phyloP scores from a whole-genome alignment of 805 yeast species.

The Wickerhamiella shivajii region DNA sequence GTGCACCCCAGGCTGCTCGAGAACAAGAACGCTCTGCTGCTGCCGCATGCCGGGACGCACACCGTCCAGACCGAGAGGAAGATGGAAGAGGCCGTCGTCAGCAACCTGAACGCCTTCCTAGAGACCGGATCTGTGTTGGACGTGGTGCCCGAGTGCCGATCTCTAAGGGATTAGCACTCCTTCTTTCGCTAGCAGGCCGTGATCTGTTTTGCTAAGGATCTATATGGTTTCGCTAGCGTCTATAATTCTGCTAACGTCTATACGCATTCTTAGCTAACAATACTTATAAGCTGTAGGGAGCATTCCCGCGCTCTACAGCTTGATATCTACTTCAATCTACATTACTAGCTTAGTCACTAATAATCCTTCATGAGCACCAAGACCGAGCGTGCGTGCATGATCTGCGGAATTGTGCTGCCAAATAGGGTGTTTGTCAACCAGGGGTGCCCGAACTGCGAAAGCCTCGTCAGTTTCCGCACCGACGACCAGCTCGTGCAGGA shows the following conservation, averaged over 20 bases:
- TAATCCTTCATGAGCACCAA: slow-evolving; percentile 31
- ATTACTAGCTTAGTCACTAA: too few species aligned
- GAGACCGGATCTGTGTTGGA: slow-evolving; percentile 53
- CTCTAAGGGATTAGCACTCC: too few species aligned
- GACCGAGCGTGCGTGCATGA: slow-evolving; percentile 90
- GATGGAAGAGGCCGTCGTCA: slow-evolving; percentile 70
- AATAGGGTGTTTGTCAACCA: slow-evolving; percentile 56
- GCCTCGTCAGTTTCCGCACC: slow-evolving; percentile 58
- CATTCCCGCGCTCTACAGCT: too few species aligned
- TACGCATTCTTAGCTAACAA: too few species aligned
- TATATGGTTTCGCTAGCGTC: too few species aligned
- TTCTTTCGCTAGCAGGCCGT: too few species aligned
- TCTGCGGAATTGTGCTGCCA: slow-evolving; percentile 85
- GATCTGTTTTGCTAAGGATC: too few species aligned
- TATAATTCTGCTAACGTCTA: too few species aligned
- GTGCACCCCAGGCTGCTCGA: slow-evolving; percentile 33
- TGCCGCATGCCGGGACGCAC: slow-evolving; percentile 43
- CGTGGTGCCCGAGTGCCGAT: slow-evolving; percentile 53
- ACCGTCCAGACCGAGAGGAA: slow-evolving; percentile 33
- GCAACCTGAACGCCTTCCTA: slow-evolving; percentile 44
- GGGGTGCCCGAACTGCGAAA: slow-evolving; percentile 96
- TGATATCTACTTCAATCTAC: too few species aligned
- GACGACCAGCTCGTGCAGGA: slow-evolving; percentile 79
- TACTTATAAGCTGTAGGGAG: too few species aligned
- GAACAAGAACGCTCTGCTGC: slow-evolving; percentile 34